Percentiles rank a stretch among this genome's conserved stretches.
Evolutionary conservation across 2,329 filamentous ascomycete genomes (phyloP).

Genomic region (Corinectria fuckeliana): DNA sequence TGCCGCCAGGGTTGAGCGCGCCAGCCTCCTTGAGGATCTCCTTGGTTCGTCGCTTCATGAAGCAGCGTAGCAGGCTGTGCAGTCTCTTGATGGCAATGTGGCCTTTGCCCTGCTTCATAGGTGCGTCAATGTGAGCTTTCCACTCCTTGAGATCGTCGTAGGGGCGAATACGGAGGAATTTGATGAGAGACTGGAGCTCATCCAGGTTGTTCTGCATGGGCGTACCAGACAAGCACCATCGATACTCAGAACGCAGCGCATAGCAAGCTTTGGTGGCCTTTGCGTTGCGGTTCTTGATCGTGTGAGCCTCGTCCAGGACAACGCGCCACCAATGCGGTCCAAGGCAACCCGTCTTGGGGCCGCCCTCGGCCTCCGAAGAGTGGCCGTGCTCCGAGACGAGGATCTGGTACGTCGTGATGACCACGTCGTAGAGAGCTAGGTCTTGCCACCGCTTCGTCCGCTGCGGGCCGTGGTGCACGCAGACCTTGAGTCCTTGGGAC

Average conservation of each 20-base stretch:
- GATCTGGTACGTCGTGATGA: constrained; percentile 97
- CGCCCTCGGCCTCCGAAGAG: constrained; percentile 65
- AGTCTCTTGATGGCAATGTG: constrained; percentile 87
- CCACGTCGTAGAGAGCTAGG: constrained; percentile 86
- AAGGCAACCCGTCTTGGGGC: constrained; percentile 81
- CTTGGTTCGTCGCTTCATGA: constrained; percentile 99
- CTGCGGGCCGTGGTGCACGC: constrained; percentile 88
- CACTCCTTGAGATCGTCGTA: constrained; percentile 86
- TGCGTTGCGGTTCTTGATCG: constrained; percentile 97
- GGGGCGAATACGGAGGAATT: constrained; percentile 89
- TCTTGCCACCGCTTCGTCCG: constrained; percentile 81
- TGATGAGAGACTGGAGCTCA: constrained; percentile 91
- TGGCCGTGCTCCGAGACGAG: constrained; percentile 87
- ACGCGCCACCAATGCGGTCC: constrained; percentile 94
- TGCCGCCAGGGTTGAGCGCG: constrained; percentile 78
- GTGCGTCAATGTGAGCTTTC: constrained; percentile 89
- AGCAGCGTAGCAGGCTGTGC: constrained; percentile 84
- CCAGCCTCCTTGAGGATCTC: constrained; percentile 92
- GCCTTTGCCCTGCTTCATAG: constrained; percentile 88
- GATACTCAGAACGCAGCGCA: constrained; percentile 81
- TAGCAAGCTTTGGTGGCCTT: constrained; percentile 95
- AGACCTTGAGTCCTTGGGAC: constrained; percentile 76
- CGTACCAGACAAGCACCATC: constrained; percentile 96
- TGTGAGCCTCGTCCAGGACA: constrained; percentile 95
- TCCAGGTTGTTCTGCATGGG: constrained; percentile 99